Evolutionary conservation across 2,329 filamentous ascomycete species (phyloP).

Genomic region (Fusarium protoensiforme): DNA sequence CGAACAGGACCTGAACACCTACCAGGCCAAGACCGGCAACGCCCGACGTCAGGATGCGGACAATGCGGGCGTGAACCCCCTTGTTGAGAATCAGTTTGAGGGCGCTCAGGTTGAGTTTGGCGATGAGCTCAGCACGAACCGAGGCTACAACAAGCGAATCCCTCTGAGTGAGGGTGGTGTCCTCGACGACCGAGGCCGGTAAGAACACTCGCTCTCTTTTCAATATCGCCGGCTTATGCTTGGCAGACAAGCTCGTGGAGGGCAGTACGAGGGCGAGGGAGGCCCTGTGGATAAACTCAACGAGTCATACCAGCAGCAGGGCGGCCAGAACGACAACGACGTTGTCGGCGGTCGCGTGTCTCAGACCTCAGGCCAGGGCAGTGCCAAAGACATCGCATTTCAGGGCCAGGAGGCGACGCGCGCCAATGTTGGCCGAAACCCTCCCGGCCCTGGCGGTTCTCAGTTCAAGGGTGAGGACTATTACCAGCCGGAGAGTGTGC

Average conservation of each 20-base stretch:
- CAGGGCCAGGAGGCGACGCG: constrained; percentile 52
- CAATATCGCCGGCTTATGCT: constrained; percentile 15
- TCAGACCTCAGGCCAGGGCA: constrained; percentile 37
- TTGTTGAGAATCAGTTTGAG: constrained; percentile 56
- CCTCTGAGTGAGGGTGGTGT: constrained; percentile 58
- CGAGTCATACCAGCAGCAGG: constrained; percentile 39
- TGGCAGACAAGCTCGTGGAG: constrained; percentile 55
- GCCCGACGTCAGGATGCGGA: constrained; percentile 52
- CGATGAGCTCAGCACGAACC: constrained; percentile 58
- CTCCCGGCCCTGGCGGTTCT: constrained; percentile 49
- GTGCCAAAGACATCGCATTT: constrained; percentile 44
- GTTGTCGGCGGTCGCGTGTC: constrained; percentile 43
- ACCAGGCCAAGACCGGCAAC: constrained; percentile 59
- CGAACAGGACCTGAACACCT: constrained; percentile 60
- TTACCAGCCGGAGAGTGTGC: constrained; percentile 54
- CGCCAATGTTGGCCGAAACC: constrained; percentile 52
- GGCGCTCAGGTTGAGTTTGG: constrained; percentile 47
- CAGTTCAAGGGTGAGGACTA: constrained; percentile 55
- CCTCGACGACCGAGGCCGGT: constrained; percentile 58
- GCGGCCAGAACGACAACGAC: constrained; percentile 53
- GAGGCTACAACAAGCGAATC: constrained; percentile 58
- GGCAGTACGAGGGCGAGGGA: constrained; percentile 56
- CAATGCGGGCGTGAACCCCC: constrained; percentile 55
- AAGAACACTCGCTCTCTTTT: constrained; percentile 21
- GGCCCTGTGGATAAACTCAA: constrained; percentile 55